phyloP scores from a whole-genome alignment of 2,329 filamentous ascomycete genomes.

The Aspergillus carbonarius region DNA sequence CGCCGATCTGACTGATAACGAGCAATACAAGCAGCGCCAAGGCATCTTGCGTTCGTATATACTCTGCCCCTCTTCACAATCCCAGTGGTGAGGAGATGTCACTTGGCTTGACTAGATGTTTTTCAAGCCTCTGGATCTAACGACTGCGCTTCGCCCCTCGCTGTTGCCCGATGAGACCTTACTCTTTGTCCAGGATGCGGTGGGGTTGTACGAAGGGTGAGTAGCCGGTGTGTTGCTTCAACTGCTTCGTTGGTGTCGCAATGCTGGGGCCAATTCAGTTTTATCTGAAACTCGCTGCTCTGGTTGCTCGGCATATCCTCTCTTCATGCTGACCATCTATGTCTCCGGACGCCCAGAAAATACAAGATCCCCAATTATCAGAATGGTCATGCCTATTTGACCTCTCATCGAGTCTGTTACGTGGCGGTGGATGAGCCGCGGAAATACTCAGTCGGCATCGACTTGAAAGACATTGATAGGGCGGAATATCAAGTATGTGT shows the following conservation, averaged over 20 bases:
- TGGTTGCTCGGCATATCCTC: background rate
- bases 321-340: slow-evolving; percentile 15
- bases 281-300: background rate
- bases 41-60: background rate
- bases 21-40: background rate
- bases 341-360: slow-evolving; percentile 60
- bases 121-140: slow-evolving; percentile 92
- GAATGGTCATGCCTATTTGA: slow-evolving; percentile 94
- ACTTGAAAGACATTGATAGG: slow-evolving; percentile 86
- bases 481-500: slow-evolving; percentile 77
- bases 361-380: slow-evolving; percentile 93
- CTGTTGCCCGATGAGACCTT: slow-evolving; percentile 92
- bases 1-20: slow-evolving; percentile 5
- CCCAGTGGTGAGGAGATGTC: slow-evolving; percentile 21
- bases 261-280: background rate
- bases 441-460: slow-evolving; percentile 78
- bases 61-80: slow-evolving; percentile 12
- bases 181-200: slow-evolving; percentile 94
- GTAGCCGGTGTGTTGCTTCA: slow-evolving; percentile 32
- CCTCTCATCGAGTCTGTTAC: slow-evolving; percentile 92
- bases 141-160: slow-evolving; percentile 88
- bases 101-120: slow-evolving; percentile 74
- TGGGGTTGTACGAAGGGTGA: slow-evolving; percentile 96
- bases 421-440: slow-evolving; percentile 85
- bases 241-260: background rate